A percentile compares a stretch with the other conserved stretches of the same genome.
These are phyloP conservation scores for Draba incana DNA, from an alignment of 345 rosid species.

Conservation along the genomic window DNA sequence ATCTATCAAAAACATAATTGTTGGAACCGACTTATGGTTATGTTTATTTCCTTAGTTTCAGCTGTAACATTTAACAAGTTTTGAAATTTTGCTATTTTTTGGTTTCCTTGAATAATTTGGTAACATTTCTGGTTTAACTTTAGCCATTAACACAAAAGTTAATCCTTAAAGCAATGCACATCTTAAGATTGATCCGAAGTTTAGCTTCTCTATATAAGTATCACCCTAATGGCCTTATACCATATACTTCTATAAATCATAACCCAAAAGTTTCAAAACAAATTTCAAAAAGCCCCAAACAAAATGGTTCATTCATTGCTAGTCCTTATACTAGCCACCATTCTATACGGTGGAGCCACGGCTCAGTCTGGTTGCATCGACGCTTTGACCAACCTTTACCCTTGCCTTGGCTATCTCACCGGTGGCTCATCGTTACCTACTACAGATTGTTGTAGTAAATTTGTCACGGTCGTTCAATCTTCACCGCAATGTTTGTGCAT, in stretches of 20 bases:
- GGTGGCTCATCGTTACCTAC: conserved; percentile 62
- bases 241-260: neutral
- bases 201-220: neutral
- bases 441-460: conserved; percentile 54
- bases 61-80: neutral
- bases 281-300: neutral
- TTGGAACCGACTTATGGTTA: neutral
- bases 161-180: conserved; percentile 1
- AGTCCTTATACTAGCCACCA: conserved; percentile 32
- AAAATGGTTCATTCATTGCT: conserved; percentile 1
- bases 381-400: conserved; percentile 42
- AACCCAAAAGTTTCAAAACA: neutral
- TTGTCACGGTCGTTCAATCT: conserved; percentile 48
- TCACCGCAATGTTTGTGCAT: conserved; percentile 62
- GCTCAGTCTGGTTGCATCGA: conserved; percentile 46
- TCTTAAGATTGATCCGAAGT: neutral
- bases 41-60: neutral
- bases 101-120: conserved; percentile 1
- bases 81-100: neutral
- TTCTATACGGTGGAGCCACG: conserved; percentile 26
- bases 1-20: neutral
- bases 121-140: conserved; percentile 9
- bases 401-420: conserved; percentile 51
- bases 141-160: neutral
- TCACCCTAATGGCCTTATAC: neutral